Evolutionary conservation across 495 filamentous ascomycete species (phyloP), one percentile per base, ranked within the genome.

Genomic region (Daldinia caldariorum): DNA sequence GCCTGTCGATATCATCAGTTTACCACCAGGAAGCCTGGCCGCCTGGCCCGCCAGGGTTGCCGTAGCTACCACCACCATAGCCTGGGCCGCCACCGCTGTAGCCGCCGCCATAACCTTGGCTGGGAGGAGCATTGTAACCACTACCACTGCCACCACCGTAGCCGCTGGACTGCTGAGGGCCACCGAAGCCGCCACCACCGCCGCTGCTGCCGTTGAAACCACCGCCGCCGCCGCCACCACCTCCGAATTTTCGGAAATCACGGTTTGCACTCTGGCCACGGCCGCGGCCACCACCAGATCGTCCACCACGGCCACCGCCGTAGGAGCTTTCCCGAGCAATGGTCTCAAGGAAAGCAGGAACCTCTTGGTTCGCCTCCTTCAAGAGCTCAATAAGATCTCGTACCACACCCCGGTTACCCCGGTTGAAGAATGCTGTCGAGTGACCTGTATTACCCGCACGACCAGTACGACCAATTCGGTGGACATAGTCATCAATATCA

Each of bases 361-460:
- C 89, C 74, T 97, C 95, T 79, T 99, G 95, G 83, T 98, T 94
- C 66, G 94, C 94, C 77, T 99, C 95, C 85, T 98, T 97, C 61
- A 99, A 86, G 32, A 99, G 89, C 38, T 99, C 96, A 71, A 99
- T 88, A 58, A 99, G 87, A 77, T 98, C 96, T 56, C 93, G 90
- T 55, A 97, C 95, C 70, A 99, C 92, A 80, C 94, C 95, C 70
- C 95, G 92, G 87, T 99, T 99, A 73, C 94, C 94, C 77, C 95
- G 95, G 88, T 99, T 99, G 89, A 97, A 98, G 87, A 99, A 99
- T 53, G 96, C 94, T 62, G 95, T 99, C 8, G 95, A 92, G 65
- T 97, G 92, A 89, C 95, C 95, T 69, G 94, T 97, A 84, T 99
- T 99, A 78, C 95, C 95, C 64, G 96, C 96, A 91, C 95, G 95